Conservation (phyloP, 1,284 basidiomycete species). For the Porphyrellus sp. region DNA sequence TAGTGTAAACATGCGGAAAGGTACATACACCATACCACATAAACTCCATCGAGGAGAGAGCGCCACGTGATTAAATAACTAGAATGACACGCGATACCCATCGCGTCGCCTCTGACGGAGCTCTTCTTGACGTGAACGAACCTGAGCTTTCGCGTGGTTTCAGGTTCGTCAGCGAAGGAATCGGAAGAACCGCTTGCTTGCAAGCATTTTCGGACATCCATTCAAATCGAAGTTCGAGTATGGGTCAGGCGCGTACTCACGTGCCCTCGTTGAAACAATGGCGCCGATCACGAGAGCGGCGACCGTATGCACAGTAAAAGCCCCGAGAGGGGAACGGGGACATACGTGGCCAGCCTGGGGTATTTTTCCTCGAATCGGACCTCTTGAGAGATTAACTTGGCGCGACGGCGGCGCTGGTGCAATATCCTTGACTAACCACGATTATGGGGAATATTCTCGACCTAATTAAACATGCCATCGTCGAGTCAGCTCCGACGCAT, state of each 20-base stretch:
- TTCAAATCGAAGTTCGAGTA: too few relatives aligned
- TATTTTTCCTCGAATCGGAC: too few relatives aligned
- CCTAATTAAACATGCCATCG: neutral
- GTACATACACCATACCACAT: neutral
- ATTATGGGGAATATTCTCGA: neutral
- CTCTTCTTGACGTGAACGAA: neutral
- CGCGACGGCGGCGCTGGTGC: neutral
- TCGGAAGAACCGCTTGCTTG: too few relatives aligned
- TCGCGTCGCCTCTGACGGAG: neutral
- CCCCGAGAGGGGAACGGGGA: neutral
- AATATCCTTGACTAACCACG: too few relatives aligned
- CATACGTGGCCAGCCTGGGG: neutral
- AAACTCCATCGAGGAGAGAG: neutral
- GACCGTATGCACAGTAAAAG: neutral
- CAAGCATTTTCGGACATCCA: too few relatives aligned
- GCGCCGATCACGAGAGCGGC: neutral
- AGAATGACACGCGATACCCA: too few relatives aligned
- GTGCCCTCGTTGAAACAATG: neutral
- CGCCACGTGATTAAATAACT: neutral
- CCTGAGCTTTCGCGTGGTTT: neutral
- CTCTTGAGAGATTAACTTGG: neutral
- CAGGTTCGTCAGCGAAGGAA: neutral
- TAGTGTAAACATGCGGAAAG: too few relatives aligned
- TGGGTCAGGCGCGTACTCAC: neutral
- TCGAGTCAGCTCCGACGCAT: neutral